Base-by-base conservation (phyloP, 164 flowering plant genomes). In the Pachysandra terminalis region DNA sequence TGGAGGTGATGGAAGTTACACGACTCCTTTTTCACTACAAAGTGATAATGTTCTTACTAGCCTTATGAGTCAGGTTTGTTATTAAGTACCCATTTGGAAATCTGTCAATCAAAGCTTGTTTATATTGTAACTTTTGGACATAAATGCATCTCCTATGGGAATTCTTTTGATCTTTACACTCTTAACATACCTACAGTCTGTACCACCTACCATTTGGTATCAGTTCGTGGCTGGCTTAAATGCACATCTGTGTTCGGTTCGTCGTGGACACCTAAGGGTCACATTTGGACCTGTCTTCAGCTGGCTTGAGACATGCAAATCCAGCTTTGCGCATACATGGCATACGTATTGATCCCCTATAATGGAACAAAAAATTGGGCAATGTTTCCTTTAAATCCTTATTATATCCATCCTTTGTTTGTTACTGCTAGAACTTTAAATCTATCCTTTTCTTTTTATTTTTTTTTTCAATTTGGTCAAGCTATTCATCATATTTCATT, bases 1-100 rank as follows among this genome's bases (percentile, higher is more conserved):
- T 80, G 98, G 96, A n/a, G 98, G 98, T 63, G 87, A 92, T 81
- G 98, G 98, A 77, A 89, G 91, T 78, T 95, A 90, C 87, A 89
- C 90, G 92, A 83, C 89, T 74, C 96, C 96, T 71, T 95, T 90
- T 79, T 84, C 82, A 59, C 89, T 95, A 73, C 91, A 89, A 27
- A 95, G 82, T 74, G 98, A 95, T 64, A 89, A 89, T 71, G 83
- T 90, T 57, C 72, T 92, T 58, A 95, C 96, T 48, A 84, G 88
- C 83, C 87, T 95, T 37, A 81, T 95, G 88, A 87, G 97, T 74
- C 97, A 95, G 93, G 98, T 95, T 55, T 73, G 80, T 68, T 63
- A 53, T 35, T 48, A 21, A 63, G 25, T 21, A n/a, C n/a, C 35
- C 32, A 56, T 52, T 54, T 49, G 17, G 59, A 59, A 57, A 16